Percentiles rank a stretch among this genome's conserved stretches.
Evolutionary conservation across 2,329 filamentous ascomycete species (phyloP).

Genomic region (Penicillium palitans): DNA sequence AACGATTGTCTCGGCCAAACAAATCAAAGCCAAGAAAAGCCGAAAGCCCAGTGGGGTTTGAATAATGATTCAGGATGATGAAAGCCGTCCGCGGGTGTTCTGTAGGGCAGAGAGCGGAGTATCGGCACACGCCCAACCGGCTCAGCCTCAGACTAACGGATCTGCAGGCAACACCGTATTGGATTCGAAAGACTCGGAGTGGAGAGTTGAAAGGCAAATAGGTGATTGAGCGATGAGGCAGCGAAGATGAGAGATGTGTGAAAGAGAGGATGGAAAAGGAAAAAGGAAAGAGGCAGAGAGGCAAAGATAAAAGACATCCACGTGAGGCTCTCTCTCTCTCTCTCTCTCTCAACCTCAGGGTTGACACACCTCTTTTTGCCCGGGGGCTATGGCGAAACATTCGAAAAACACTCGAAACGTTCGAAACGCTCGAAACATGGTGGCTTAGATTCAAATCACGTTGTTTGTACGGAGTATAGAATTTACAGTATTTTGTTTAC

Average conservation of each 20-base stretch:
- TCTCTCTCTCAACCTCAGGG: neutral
- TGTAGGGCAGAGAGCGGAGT: constrained; percentile 14
- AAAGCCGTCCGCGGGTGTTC: constrained; percentile 1
- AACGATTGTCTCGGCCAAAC: constrained; percentile 4
- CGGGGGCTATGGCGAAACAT: constrained; percentile 14
- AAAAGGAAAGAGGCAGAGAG: neutral
- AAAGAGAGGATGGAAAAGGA: neutral
- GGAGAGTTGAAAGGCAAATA: neutral
- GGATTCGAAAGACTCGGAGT: neutral
- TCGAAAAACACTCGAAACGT: neutral
- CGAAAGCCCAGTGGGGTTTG: neutral
- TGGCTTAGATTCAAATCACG: constrained; percentile 7
- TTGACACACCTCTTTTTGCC: neutral
- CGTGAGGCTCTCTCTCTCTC: constrained; percentile 14
- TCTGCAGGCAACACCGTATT: constrained; percentile 10
- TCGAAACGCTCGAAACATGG: neutral
- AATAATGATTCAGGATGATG: constrained; percentile 13
- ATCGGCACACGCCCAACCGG: constrained; percentile 2
- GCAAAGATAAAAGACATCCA: constrained; percentile 15
- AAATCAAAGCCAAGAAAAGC: constrained; percentile 5
- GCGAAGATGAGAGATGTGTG: neutral
- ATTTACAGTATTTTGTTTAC: neutral
- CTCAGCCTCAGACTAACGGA: constrained; percentile 9
- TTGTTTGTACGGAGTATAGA: too few species aligned
- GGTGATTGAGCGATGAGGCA: neutral